These are phyloP conservation scores for Aspergillus glaucus DNA, from an alignment of 2,329 filamentous ascomycete genomes.

Conservation along the genomic window DNA sequence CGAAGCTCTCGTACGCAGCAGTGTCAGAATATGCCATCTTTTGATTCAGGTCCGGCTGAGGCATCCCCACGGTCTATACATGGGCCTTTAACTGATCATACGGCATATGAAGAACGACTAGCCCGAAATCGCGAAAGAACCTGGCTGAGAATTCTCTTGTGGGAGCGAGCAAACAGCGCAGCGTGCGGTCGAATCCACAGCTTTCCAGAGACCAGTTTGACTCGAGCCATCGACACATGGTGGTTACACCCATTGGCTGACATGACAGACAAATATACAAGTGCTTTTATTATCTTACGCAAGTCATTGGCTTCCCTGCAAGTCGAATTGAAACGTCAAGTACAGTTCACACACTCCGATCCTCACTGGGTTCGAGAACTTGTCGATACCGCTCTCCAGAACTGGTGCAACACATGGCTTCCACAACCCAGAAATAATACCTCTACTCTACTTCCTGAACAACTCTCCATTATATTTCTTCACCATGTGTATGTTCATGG, in stretches of 20 bases:
- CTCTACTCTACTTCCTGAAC: constrained; percentile 5
- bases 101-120: constrained; percentile 8
- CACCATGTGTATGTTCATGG: constrained; percentile 23
- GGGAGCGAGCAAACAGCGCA: constrained; percentile 26
- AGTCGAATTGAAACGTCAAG: constrained; percentile 10
- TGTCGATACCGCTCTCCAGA: constrained; percentile 15
- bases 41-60: too few species aligned
- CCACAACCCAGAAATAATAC: background rate
- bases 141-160: constrained; percentile 25
- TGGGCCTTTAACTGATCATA: background rate
- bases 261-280: constrained; percentile 21
- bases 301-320: constrained; percentile 15
- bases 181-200: constrained; percentile 18
- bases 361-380: constrained; percentile 21
- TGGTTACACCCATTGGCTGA: constrained; percentile 23
- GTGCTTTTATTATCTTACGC: constrained; percentile 23
- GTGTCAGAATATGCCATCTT: too few species aligned
- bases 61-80: too few species aligned
- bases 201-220: constrained; percentile 26
- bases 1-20: too few species aligned
- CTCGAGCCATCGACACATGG: constrained; percentile 19
- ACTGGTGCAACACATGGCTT: constrained; percentile 20
- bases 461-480: constrained; percentile 14
- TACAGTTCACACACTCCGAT: constrained; percentile 5
- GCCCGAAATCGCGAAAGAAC: constrained; percentile 24